Evolutionary conservation across 1,284 basidiomycete species (phyloP).

Genomic region (Malassezia pachydermatis): DNA sequence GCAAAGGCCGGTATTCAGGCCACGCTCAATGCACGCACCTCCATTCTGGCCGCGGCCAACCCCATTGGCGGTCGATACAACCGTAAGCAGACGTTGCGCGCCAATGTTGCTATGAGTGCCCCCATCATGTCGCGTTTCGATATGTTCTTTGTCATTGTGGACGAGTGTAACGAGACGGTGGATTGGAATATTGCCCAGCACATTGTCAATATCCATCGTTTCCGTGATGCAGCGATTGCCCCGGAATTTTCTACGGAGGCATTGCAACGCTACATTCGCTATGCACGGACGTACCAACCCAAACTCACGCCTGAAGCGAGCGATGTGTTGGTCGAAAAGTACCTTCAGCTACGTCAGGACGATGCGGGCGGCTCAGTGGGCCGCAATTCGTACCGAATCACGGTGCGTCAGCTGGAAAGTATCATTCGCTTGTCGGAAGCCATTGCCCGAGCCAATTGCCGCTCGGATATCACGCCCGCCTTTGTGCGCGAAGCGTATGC

Average conservation of each 20-base stretch:
- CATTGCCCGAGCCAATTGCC: conserved; percentile 92
- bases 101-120: conserved; percentile 96
- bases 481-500: conserved; percentile 93
- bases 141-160: conserved; percentile 93
- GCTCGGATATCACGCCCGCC: conserved; percentile 62
- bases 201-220: conserved; percentile 94
- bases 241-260: conserved; percentile 96
- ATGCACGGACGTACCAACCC: conserved; percentile 84
- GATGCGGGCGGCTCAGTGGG: conserved; percentile 61
- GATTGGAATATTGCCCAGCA: conserved; percentile 90
- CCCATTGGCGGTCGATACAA: conserved; percentile 94
- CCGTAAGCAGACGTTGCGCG: conserved; percentile 78
- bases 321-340: conserved; percentile 89
- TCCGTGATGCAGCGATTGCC: conserved; percentile 82
- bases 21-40: conserved; percentile 92
- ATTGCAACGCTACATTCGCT: conserved; percentile 89
- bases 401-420: conserved; percentile 87
- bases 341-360: conserved; percentile 80
- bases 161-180: conserved; percentile 87
- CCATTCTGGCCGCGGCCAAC: conserved; percentile 95
- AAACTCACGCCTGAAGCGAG: conserved; percentile 77
- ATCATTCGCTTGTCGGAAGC: conserved; percentile 96
- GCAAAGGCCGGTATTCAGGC: conserved; percentile 99
- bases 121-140: conserved; percentile 99
- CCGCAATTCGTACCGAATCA: conserved; percentile 86